Base-by-base conservation (phyloP, 2,329 filamentous ascomycete genomes). In the Stylonectria norvegica region DNA sequence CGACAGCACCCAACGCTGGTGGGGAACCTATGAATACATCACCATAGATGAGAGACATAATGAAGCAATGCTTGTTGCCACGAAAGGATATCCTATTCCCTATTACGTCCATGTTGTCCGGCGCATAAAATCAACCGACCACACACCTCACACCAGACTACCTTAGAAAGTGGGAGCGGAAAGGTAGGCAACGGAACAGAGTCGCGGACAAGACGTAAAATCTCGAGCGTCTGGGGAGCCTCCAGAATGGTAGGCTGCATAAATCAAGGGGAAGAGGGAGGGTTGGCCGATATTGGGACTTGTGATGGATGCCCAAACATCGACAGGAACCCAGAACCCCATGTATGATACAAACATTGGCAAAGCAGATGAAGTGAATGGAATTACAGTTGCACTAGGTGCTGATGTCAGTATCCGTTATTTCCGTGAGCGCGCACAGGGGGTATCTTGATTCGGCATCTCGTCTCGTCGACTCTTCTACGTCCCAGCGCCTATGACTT, bases 1-100 rank as follows among this genome's bases (percentile, higher is more conserved):
- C 76, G 42, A 68, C 69, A 34, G 73, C 71, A 31, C 53, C 61
- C 38, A 60, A 63, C 52, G 59, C 64, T 39, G 68, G 70, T 42
- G 75, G 75, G 43, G 77, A 81, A 55, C 77, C 78, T 23, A 81
- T 81, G 78, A 80, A 79, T 68, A 81, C 77, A 56, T 79, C 76
- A 63, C 78, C 78, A 71, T 81, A 80, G 73, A 75, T 65, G 62
- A 66, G 60, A 65, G 52, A 60, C 53, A 58, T 70, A 70, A 75
- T 69, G 68, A 73, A 73, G 68, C 69, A 72, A 71, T 69, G 72
- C 58, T 76, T 74, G 63, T 71, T 78, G 48, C 50, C 47, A 44
- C 48, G 47, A 48, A 47, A 56, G 40, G 46, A 43, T 44, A 38
- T 46, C 43, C 41, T 36, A 40, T 48, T 38, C 33, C 44, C 43